Evolutionary conservation across 2,329 filamentous ascomycete genomes (phyloP), one percentile per base, ranked within the genome.

Genomic region (Ascochyta rabiei): DNA sequence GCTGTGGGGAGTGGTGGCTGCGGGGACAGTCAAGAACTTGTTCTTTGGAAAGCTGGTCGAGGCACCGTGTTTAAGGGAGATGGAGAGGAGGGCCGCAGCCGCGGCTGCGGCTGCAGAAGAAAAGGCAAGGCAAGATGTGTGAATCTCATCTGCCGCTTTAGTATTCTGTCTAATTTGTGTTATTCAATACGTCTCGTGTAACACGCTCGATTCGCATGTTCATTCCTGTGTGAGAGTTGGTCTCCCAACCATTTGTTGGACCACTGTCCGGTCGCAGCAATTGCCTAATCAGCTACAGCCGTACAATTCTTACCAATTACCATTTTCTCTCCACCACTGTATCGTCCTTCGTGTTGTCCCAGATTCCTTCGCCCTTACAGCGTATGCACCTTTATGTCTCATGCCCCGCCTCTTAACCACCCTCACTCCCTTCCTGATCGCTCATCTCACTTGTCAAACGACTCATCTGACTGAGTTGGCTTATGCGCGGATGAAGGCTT

Each of bases 241-340:
- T 12, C 19, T 38, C 10, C 2, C 16, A 3, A 10, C 13, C 13
- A 30, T 13, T 40, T 13, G 21, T 24, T 21, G 26, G 6, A 12
- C n/a, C 2, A 40, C 6, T n/a, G 15, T 3, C 19, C 12, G 10
- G 19, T 39, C 35, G 19, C 19, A 38, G 19, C 38, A n/a, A n/a
- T n/a, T 40, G 15, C 3, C 26, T 50, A 55, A 12, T 53, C 41
- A 28, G 35, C 34, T 15, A 42, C 53, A n/a, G 40, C 63, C 35
- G 70, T 74, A 62, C 81, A 90, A 40, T 78, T 80, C 31, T 81
- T 81, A 70, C 88, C 90, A n/a, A 86, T 79, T 60, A 89, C 72
- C 56, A 79, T 80, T 67, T 85, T 83, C 55, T 78, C 80, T 47
- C 77, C 79, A 10, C 15, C 35, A 13, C 16, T 41, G 18, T 46